Evolutionary conservation across 768 basidiomycete genomes (phyloP).

Genomic region (Rhodotorula kratochvilovae): DNA sequence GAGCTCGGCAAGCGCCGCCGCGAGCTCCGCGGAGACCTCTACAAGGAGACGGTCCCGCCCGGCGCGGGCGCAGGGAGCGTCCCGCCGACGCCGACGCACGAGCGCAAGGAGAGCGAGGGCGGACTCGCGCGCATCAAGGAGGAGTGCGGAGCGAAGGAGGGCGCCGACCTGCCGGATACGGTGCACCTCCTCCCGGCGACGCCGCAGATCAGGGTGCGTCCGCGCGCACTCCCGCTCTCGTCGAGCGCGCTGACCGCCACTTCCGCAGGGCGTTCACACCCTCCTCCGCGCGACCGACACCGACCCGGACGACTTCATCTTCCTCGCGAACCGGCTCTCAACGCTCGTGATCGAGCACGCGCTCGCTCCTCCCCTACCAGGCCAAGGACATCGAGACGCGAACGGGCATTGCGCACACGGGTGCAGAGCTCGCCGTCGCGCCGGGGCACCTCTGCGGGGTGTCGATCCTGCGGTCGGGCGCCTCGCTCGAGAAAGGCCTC

Average conservation of each 20-base stretch:
- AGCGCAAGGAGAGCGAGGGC: slow-evolving; percentile 11
- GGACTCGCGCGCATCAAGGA: slow-evolving; percentile 1
- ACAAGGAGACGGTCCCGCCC: slow-evolving; percentile 31
- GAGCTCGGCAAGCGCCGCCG: slow-evolving; percentile 75
- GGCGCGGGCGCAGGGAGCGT: slow-evolving; percentile 1
- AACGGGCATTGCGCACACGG: slow-evolving; percentile 53
- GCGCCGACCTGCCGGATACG: slow-evolving; percentile 46
- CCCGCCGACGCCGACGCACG: slow-evolving; percentile 14
- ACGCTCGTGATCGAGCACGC: slow-evolving; percentile 80
- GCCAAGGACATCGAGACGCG: slow-evolving; percentile 54
- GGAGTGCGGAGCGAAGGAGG: neutral
- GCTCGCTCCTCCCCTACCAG: slow-evolving; percentile 70
- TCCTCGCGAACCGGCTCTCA: slow-evolving; percentile 81
- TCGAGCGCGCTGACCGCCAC: neutral
- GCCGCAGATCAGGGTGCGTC: slow-evolving; percentile 66
- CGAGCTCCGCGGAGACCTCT: slow-evolving; percentile 69
- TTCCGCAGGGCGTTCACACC: slow-evolving; percentile 75
- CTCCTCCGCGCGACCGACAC: slow-evolving; percentile 69
- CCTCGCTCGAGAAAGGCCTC: slow-evolving; percentile 86
- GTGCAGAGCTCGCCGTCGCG: slow-evolving; percentile 61
- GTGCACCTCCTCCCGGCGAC: slow-evolving; percentile 70
- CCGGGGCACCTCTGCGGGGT: slow-evolving; percentile 74
- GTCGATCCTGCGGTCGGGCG: slow-evolving; percentile 69
- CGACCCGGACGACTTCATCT: slow-evolving; percentile 78
- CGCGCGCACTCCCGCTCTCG: neutral